phyloP scores from a whole-genome alignment of 441 rosid genomes.

The Daphne laureola region DNA sequence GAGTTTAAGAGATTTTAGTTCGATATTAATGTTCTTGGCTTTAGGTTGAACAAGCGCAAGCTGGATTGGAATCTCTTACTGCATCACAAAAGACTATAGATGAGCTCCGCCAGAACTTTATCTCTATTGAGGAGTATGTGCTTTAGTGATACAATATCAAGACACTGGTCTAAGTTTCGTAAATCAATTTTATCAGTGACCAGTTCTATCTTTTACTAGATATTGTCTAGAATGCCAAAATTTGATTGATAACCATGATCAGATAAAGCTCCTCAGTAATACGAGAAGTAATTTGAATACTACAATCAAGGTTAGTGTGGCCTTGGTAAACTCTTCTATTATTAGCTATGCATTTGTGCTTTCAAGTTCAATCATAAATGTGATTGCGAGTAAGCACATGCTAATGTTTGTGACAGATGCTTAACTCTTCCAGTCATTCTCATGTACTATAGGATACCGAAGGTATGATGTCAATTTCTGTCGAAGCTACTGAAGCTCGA shows the following conservation, averaged over 20 bases:
- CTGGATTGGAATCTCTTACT: conserved; percentile 70
- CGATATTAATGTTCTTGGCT: background rate
- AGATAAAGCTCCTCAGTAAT: conserved; percentile 88
- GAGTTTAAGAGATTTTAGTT: conserved; percentile 3
- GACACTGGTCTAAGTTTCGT: background rate
- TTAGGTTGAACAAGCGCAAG: conserved; percentile 82
- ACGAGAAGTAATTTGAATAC: conserved; percentile 79
- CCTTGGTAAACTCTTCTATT: background rate
- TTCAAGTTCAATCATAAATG: too few species aligned
- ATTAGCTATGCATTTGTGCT: too few species aligned
- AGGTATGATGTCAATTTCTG: conserved; percentile 98
- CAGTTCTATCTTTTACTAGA: conserved; percentile 23
- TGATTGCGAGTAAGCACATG: too few species aligned
- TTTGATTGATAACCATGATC: conserved; percentile 90
- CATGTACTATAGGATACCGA: conserved; percentile 61
- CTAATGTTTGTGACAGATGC: too few species aligned
- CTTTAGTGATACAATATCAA: conserved; percentile 6
- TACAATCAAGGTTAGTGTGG: conserved; percentile 59
- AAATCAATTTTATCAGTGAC: background rate
- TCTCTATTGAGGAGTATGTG: conserved; percentile 64
- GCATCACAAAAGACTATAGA: conserved; percentile 60
- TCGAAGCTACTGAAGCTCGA: conserved; percentile 89
- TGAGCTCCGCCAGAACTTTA: conserved; percentile 66
- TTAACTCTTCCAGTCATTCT: background rate
- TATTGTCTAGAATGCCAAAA: conserved; percentile 87